Evolutionary conservation across 148 eudicot genomes (phyloP).

Genomic region (Silene uniflora): DNA sequence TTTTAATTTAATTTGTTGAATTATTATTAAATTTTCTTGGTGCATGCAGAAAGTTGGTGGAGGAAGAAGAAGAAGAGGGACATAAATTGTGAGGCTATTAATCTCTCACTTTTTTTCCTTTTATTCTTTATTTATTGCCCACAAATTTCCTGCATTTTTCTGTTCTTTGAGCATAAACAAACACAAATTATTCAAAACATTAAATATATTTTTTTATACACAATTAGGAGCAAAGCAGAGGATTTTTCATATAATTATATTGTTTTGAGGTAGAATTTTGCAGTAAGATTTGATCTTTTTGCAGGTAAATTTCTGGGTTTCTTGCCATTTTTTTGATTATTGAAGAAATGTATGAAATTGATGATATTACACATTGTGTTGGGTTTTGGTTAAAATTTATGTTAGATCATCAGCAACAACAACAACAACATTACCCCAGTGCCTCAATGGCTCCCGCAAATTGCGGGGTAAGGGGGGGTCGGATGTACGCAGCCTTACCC

Average conservation of each 20-base stretch:
- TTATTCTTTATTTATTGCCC: not conserved
- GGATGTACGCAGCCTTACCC: no score
- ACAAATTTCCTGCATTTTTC: constrained; percentile 4
- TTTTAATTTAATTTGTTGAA: not conserved
- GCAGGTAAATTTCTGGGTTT: constrained; percentile 4
- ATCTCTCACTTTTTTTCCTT: not conserved
- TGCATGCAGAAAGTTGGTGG: constrained; percentile 9
- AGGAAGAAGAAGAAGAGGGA: constrained; percentile 4
- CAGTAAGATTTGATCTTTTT: not conserved
- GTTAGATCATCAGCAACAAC: no score
- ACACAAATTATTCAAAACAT: not conserved
- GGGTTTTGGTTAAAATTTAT: not conserved
- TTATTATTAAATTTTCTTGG: not conserved
- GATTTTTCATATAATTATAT: not conserved
- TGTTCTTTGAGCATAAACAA: not conserved
- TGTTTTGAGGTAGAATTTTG: not conserved
- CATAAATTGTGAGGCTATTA: constrained; percentile 9
- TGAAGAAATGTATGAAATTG: not conserved
- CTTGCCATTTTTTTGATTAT: not conserved
- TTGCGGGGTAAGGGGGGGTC: no score
- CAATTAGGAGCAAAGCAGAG: not conserved
- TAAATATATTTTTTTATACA: no score
- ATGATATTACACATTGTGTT: not conserved
- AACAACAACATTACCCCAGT: no score
- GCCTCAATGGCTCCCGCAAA: no score